Percentiles rank a stretch among this genome's conserved stretches.
Evolutionary conservation across 495 filamentous ascomycete species (phyloP).

Genomic region (Neurospora cerealis): DNA sequence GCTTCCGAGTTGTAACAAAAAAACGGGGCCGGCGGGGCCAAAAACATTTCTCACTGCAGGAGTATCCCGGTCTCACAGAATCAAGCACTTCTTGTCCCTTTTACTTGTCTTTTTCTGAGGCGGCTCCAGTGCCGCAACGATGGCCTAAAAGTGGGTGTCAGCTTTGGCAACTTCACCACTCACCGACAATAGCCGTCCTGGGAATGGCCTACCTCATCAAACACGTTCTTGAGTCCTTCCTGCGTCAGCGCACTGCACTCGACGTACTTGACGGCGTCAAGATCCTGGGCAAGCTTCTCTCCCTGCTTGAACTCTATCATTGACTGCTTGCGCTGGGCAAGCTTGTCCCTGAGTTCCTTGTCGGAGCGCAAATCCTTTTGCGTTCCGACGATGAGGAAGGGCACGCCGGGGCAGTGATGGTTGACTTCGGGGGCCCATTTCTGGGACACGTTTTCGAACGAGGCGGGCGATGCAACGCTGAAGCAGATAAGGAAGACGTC

Average conservation of each 20-base stretch:
- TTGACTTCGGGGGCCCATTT: constrained; percentile 99
- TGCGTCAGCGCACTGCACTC: constrained; percentile 97
- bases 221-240: constrained; percentile 98
- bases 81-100: constrained; percentile 39
- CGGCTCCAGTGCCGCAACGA: constrained; percentile 84
- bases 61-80: constrained; percentile 32
- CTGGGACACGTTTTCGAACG: constrained; percentile 97
- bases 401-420: constrained; percentile 96
- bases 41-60: constrained; percentile 4
- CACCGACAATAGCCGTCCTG: background rate
- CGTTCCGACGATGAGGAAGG: constrained; percentile 95
- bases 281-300: constrained; percentile 89
- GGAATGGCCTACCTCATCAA: constrained; percentile 74
- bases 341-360: constrained; percentile 75
- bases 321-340: constrained; percentile 68
- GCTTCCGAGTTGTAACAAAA: background rate
- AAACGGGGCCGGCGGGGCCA: background rate
- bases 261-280: constrained; percentile 95
- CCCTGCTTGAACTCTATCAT: constrained; percentile 53
- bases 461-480: constrained; percentile 95
- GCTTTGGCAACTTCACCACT: background rate
- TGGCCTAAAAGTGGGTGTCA: constrained; percentile 46
- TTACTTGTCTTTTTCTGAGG: constrained; percentile 54
- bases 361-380: constrained; percentile 96
- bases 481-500: constrained; percentile 99